These are phyloP conservation scores for Mycena galopus DNA, from an alignment of 768 basidiomycete species.

Conservation along the genomic window DNA sequence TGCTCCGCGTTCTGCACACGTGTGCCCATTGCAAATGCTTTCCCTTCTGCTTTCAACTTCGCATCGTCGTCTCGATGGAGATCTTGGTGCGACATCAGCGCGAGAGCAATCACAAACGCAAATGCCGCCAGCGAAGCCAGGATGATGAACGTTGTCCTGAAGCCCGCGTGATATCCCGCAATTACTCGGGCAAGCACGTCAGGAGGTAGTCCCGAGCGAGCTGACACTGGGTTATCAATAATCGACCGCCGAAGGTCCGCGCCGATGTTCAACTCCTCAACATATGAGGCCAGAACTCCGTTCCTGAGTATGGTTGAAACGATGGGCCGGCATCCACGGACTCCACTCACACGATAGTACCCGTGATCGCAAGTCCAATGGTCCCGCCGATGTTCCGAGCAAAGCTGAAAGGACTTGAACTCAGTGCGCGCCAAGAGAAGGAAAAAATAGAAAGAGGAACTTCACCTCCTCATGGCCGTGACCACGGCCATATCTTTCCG, in stretches of 20 bases:
- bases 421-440: not conserved
- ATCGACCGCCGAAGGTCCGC: constrained; percentile 28
- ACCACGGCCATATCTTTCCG: constrained; percentile 42
- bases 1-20: not conserved
- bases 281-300: constrained; percentile 27
- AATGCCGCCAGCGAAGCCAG: constrained; percentile 37
- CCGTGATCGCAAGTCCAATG: constrained; percentile 39
- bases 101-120: constrained; percentile 35
- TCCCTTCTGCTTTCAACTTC: constrained; percentile 33
- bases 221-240: constrained; percentile 35
- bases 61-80: constrained; percentile 41
- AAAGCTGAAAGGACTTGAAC: constrained; percentile 27
- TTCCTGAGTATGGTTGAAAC: constrained; percentile 23
- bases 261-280: constrained; percentile 26
- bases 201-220: constrained; percentile 25
- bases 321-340: not conserved
- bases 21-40: constrained; percentile 33
- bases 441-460: not conserved
- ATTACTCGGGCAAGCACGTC: constrained; percentile 24
- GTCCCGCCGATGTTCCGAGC: constrained; percentile 41
- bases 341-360: constrained; percentile 35
- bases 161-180: constrained; percentile 36
- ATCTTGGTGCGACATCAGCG: constrained; percentile 36
- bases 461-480: constrained; percentile 37
- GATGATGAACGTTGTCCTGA: constrained; percentile 40